Percentiles rank a stretch among this genome's conserved stretches.
These are phyloP conservation scores for Wallacemonas sp. DNA, from an alignment of 208 protist genomes.

Conservation along the genomic window DNA sequence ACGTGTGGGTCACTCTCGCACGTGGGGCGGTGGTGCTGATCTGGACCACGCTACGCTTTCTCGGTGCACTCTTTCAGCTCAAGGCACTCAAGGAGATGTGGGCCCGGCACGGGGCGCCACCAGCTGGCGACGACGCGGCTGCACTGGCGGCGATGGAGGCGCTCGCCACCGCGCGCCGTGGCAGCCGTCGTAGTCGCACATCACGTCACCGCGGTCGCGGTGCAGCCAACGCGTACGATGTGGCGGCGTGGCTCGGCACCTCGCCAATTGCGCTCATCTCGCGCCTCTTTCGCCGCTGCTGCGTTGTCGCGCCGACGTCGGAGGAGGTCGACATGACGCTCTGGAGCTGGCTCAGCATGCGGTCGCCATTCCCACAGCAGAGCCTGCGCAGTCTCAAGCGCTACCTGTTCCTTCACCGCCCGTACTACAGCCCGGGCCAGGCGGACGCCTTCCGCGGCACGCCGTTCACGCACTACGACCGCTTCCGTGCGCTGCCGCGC, in stretches of 20 bases:
- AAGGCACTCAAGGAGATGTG: not conserved
- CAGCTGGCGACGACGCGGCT: not conserved
- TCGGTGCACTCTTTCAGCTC: not conserved
- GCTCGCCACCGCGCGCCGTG: not conserved
- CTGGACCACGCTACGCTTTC: slow-evolving; percentile 28
- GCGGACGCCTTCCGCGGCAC: slow-evolving; percentile 5
- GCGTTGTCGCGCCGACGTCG: slow-evolving; percentile 21
- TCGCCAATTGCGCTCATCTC: slow-evolving; percentile 23
- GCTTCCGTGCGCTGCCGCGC: slow-evolving; percentile 1
- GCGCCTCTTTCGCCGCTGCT: slow-evolving; percentile 9
- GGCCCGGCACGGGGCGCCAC: too few relatives aligned
- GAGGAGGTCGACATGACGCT: slow-evolving; percentile 42
- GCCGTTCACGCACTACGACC: slow-evolving; percentile 1
- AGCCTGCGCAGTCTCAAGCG: slow-evolving; percentile 28
- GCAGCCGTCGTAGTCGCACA: slow-evolving; percentile 9
- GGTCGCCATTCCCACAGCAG: slow-evolving; percentile 34
- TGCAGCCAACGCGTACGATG: not conserved
- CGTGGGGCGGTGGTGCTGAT: slow-evolving; percentile 21
- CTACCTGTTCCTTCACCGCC: slow-evolving; percentile 23
- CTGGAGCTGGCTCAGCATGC: slow-evolving; percentile 39
- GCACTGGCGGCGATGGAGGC: not conserved
- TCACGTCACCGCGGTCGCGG: slow-evolving; percentile 22
- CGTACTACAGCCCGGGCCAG: slow-evolving; percentile 11
- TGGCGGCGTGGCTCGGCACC: slow-evolving; percentile 13
- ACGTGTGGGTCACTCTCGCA: slow-evolving; percentile 20